Evolutionary conservation across 2,329 filamentous ascomycete genomes (phyloP), one percentile per base, ranked within the genome.

Genomic region (Arthroderma sp.): DNA sequence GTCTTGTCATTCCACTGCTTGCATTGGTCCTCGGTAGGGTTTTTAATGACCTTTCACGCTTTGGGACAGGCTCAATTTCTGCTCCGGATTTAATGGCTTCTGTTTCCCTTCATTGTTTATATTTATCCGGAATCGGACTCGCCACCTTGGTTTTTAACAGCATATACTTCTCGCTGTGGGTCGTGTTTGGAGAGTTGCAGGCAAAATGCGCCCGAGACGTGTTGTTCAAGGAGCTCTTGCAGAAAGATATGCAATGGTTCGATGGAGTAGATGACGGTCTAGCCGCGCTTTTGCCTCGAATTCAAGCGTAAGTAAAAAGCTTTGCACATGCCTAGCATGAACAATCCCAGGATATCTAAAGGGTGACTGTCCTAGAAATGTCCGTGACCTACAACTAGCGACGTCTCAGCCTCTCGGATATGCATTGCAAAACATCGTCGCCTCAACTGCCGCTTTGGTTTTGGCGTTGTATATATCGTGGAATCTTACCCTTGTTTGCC

Each of bases 381-480:
- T 83, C 5, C 74, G 82, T 45, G 88, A 95, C 50, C 69, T 96
- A 3, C 87, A 94, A 55, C 68, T 81, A 1, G 83, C 84, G 0
- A 80, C 81, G 0, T 89, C 87, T 0, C 82, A 91, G 52, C 81
- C 86, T 0, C 68, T 95, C 0, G 88, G 87, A 0, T 75, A 82
- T 38, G 60, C 83, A 1, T 56, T 83, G 5, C 74, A 78, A 48
- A 79, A 83, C 49, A 53, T 76, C 0, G 68, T 83, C n/a, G 77
- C 81, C 3, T 73, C 78, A 0, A 30, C 81, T 4, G 75, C 77
- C 4, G 82, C 83, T 6, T 64, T 94, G 1, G 68, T 66, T 0
- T 68, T 95, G 1, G 86, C 87, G 0, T 73, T 95, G 29, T 82
- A 77, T 58, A 82, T 77, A 54, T 91, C 85, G 0, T 95, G 85